Evolutionary conservation across 1,139 yeast species (phyloP).

Genomic region (Komagataea norvegica): DNA sequence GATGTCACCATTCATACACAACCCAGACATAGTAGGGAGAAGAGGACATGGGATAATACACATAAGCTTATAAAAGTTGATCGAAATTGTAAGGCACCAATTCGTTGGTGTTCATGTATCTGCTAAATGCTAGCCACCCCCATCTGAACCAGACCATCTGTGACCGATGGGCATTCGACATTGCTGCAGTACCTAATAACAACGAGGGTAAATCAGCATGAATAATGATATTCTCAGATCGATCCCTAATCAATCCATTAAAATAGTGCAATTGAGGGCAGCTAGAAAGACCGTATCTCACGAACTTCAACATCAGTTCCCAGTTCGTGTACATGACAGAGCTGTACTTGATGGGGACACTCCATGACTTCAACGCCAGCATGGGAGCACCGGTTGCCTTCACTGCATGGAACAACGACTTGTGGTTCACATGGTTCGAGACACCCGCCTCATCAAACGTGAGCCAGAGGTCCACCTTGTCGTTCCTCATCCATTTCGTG

Average conservation of each 20-base stretch:
- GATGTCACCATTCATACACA: too few species aligned
- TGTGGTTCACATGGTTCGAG: constrained; percentile 84
- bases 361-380: constrained; percentile 43
- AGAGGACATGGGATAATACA: too few species aligned
- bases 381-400: constrained; percentile 31
- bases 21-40: too few species aligned
- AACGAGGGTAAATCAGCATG: constrained; percentile 55
- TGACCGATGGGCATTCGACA: constrained; percentile 78
- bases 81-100: constrained; percentile 31
- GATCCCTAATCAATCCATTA: too few species aligned
- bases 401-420: constrained; percentile 54
- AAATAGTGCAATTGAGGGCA: too few species aligned
- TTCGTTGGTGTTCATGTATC: constrained; percentile 63
- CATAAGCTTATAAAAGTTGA: neutral
- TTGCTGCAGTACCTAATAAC: constrained; percentile 61
- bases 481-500: constrained; percentile 27
- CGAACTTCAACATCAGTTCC: constrained; percentile 4
- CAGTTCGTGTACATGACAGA: constrained; percentile 42
- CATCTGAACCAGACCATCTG: constrained; percentile 97
- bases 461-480: constrained; percentile 41
- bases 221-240: constrained; percentile 20
- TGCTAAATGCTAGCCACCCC: constrained; percentile 76
- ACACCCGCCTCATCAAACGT: constrained; percentile 86
- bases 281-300: too few species aligned
- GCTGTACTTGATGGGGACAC: constrained; percentile 47